Base-by-base conservation (phyloP, 306 rosid species). In the Inga oerstediana region DNA sequence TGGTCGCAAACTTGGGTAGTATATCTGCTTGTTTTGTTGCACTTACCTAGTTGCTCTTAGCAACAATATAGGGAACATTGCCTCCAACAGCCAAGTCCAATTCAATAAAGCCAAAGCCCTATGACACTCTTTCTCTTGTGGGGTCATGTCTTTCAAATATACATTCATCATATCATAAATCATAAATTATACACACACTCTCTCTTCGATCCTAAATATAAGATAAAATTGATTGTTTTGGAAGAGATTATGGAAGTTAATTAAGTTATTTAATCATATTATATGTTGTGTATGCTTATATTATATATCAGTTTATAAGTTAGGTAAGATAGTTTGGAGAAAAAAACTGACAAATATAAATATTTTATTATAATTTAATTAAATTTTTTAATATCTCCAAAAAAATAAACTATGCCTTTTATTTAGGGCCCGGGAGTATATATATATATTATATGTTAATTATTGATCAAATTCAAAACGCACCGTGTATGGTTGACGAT, bases 31-130 rank as follows among this genome's bases (percentile, higher is more conserved):
- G 98, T 93, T 88, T 64, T 91, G 87, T 95, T 91, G 90, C 92
- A 89, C 84, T 92, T 85, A 93, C 92, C 91, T 62, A 87, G 89
- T 88, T 90, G 88, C 88, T 89, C 51, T 72, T 82, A 87, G 88
- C 90, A 81, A 81, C 86, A 94, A 89, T 85, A 80, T 85, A 80
- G 89, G 80, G 82, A 89, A 92, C 75, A 45, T 73, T 81, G 64
- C 34, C 89, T 91, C 93, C 95, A 94, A 91, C 88, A 62, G 81
- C 88, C 93, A 83, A 91, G 87, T 87, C 97, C 97, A 92, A 92
- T 81, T 66, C 81, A 84, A 84, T 90, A 92, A 86, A 92, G 89
- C 92, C 97, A 92, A 92, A 82, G 46, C 74, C 82, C 87, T 78
- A 87, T 87, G 89, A 91, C 90, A 84, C 77, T 73, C 85, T 52